Base-by-base conservation (phyloP, 129 eudicot genomes). In the Centella asiatica region DNA sequence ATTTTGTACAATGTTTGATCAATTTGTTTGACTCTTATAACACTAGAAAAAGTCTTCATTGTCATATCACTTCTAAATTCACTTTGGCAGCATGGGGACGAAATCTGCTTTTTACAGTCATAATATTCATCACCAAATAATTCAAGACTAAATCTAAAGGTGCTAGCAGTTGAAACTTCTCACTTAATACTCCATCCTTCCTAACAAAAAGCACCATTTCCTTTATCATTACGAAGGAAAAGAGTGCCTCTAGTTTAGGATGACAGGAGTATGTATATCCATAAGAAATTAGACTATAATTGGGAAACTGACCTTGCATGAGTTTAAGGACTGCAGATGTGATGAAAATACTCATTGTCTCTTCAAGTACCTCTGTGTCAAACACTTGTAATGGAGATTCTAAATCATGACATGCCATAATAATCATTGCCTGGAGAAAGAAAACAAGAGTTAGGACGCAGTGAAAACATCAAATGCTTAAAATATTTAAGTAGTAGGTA, bases 291-390 rank as follows among this genome's bases (percentile, higher is more conserved):
- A 55, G 1, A 10, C 18, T 28, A 55, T 29, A 56, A n/a, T 56
- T 6, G 13, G 63, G 71, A 59, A 59, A 4, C 63, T 46, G 37
- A 92, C 99, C 95, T 77, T 78, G 90, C 65, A 93, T 66, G 44
- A 93, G 82, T 80, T 82, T 93, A 54, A 93, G 96, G 57, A 75
- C 90, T 1, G 99, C 95, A 27, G 99, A 93, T 65, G 99, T 93
- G 61, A 93, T 93, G 74, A 93, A 93, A 47, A 93, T 78, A 82
- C 99, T 93, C 94, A 82, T 88, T 9, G 88, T 79, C 75, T 93
- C 96, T 68, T 93, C 99, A n/a, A 93, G 95, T 66, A 80, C 40
- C 17, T 76, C 56, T 28, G 95, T 75, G 18, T 93, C 99, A 66
- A 88, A 80, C 68, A 85, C 77, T 73, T 93, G 85, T 51, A 93